Evolutionary conservation across 2,329 filamentous ascomycete species (phyloP), one percentile per base, ranked within the genome.

Genomic region (Epichloe bromicola): DNA sequence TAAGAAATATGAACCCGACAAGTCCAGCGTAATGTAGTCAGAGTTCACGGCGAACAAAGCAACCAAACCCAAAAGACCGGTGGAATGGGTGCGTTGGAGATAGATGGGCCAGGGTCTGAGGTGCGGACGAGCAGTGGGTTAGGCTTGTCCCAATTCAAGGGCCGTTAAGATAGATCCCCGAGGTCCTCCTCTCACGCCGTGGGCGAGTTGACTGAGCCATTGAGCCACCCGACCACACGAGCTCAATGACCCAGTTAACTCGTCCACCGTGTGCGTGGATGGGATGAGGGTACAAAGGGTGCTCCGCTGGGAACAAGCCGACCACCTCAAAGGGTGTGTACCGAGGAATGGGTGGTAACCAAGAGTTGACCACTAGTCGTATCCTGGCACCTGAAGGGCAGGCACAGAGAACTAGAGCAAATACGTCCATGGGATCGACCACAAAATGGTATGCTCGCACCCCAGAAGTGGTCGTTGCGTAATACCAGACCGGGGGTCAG

Each of bases 111-210:
- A 53, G 42, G 42, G 41, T 46, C 42, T 42, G 46, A 17, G 26
- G 19, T 46, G 36, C 36, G 23, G 43, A 50, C 38, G 44, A 49
- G 30, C 40, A 30, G 45, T n/a, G 47, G 43, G 52, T 19, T 49
- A 30, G 51, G 19, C 41, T 33, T 33, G 36, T n/a, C 42, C 46
- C 14, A 36, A 36, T 46, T 48, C 49, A 46, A 51, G 45, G 46
- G 46, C 50, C 52, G 51, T 53, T 57, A 46, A 55, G 53, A 55
- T 56, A 52, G 7, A 39, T 12, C 14, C 43, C 41, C 52, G 48
- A 46, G 46, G 50, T 55, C 48, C 53, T 55, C 48, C 53, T 30
- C 26, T 8, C 26, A 23, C 5, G 26, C 26, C 2, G 26, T 26
- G 26, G 26, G 26, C 26, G 8, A 26, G 26, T 26, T 26, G 1